Percentiles rank a stretch among this genome's conserved stretches.
These are phyloP conservation scores for Saksenaea oblongispora DNA, from an alignment of 371 early-diverging fungal species.

Conservation along the genomic window DNA sequence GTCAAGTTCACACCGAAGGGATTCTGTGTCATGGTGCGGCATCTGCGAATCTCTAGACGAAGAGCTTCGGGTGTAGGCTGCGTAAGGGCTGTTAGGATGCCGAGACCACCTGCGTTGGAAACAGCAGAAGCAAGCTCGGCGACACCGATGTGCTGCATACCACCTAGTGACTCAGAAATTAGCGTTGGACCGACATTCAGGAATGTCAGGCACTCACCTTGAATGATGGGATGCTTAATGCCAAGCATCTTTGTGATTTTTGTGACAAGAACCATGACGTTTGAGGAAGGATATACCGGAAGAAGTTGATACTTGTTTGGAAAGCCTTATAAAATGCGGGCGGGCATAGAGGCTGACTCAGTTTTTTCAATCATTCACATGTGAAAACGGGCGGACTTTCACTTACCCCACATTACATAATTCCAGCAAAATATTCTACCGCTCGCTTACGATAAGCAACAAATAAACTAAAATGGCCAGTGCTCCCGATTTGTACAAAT, in stretches of 20 bases:
- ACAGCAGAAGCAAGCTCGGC: constrained; percentile 86
- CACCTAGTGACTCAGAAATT: constrained; percentile 7
- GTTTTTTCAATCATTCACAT: too few relatives aligned
- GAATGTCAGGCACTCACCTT: constrained; percentile 33
- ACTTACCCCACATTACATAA: too few relatives aligned
- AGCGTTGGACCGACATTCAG: not conserved
- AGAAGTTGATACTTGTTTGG: too few relatives aligned
- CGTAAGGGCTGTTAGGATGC: constrained; percentile 86
- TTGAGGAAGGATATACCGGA: not conserved
- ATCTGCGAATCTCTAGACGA: constrained; percentile 70
- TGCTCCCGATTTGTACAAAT: too few relatives aligned
- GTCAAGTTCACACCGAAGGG: constrained; percentile 84
- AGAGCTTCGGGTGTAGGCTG: constrained; percentile 86
- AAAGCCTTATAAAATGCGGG: too few relatives aligned
- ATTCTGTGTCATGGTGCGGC: constrained; percentile 73
- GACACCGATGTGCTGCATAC: constrained; percentile 57
- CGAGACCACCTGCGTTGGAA: constrained; percentile 97
- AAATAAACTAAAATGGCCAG: too few relatives aligned
- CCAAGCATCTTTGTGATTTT: constrained; percentile 67
- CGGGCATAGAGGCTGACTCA: too few relatives aligned
- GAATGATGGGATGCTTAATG: constrained; percentile 70
- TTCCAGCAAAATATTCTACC: too few relatives aligned
- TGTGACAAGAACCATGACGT: constrained; percentile 57
- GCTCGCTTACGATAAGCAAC: too few relatives aligned
- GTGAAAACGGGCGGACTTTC: too few relatives aligned